Evolutionary conservation across 495 filamentous ascomycete species (phyloP).

Genomic region (Pseudevernia furfuracea): DNA sequence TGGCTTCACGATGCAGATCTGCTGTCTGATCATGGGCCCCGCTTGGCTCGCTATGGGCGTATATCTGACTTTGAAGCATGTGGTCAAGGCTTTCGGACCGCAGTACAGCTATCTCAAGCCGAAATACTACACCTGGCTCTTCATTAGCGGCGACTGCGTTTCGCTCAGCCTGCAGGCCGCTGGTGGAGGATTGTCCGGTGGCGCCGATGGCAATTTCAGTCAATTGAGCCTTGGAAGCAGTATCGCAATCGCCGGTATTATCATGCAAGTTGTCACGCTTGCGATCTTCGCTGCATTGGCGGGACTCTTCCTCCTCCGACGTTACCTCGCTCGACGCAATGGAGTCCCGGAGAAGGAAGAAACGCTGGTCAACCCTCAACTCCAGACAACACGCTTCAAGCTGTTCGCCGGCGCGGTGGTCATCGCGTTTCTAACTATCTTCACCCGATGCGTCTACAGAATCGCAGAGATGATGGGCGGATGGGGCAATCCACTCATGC

Average conservation of each 20-base stretch:
- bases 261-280: conserved; percentile 58
- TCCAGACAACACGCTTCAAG: conserved; percentile 38
- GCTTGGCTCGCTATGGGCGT: conserved; percentile 54
- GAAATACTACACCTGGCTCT: conserved; percentile 53
- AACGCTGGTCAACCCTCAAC: conserved; percentile 17
- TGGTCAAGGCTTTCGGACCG: conserved; percentile 46
- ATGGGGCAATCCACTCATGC: conserved; percentile 62
- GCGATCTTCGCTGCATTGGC: conserved; percentile 39
- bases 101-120: conserved; percentile 46
- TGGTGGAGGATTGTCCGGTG: conserved; percentile 51
- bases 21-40: conserved; percentile 54
- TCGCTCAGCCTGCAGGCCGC: conserved; percentile 54
- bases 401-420: conserved; percentile 44
- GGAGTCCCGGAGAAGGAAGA: conserved; percentile 23
- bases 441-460: conserved; percentile 62
- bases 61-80: conserved; percentile 58
- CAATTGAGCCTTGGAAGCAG: conserved; percentile 44
- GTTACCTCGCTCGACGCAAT: conserved; percentile 16
- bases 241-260: conserved; percentile 59
- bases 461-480: conserved; percentile 62
- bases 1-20: conserved; percentile 57
- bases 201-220: conserved; percentile 32
- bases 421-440: conserved; percentile 51
- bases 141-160: conserved; percentile 55
- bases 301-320: conserved; percentile 10